Base-by-base conservation (phyloP, 1,284 basidiomycete species). In the Naganishia sp. region DNA sequence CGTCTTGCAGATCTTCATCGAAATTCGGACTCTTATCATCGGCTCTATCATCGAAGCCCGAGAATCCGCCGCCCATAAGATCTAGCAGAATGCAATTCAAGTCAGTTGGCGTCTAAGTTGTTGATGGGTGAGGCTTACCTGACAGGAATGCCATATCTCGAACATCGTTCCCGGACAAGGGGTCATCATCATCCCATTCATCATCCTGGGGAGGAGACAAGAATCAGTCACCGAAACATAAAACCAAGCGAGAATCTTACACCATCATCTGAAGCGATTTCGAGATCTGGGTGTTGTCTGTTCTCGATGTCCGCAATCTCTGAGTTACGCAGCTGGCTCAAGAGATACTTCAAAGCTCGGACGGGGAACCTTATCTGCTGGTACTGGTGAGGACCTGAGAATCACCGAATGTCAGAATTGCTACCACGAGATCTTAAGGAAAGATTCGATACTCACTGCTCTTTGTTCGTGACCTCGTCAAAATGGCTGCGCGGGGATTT, bases 391-490 rank as follows among this genome's bases (percentile, higher is more conserved):
- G 94, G 94, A 39, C 56, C 67, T 65, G 28, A 25, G 39, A 44
- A 55, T 39, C 25, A 33, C 1, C 23, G 2, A 2, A 39, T 13
- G n/a, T 39, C 7, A 64, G 50, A 18, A 60, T 43, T 11, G 18
- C 15, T 13, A 25, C 15, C 6, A 25, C 36, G n/a, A 3, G 45
- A 55, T 21, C 48, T 36, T 21, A 13, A 49, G 18, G 25, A 39
- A 55, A 57, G 9, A 16, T 21, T 10, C 36, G 4, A 33, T 18
- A 71, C 79, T 72, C 52, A 94, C 92, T 89, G 71, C 84, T 83
- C 82, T 88, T 91, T 50, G 94, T 92, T 72, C 87, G 85, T 49
- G 94, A 95, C 68, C 95, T 88, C 48, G 95, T 98, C 87, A 96
- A 92, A 78, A 98, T 98, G 73, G 91, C 90, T 93, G 74, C 18